phyloP scores from a whole-genome alignment of 2,329 filamentous ascomycete genomes.

The Xylaria digitata region DNA sequence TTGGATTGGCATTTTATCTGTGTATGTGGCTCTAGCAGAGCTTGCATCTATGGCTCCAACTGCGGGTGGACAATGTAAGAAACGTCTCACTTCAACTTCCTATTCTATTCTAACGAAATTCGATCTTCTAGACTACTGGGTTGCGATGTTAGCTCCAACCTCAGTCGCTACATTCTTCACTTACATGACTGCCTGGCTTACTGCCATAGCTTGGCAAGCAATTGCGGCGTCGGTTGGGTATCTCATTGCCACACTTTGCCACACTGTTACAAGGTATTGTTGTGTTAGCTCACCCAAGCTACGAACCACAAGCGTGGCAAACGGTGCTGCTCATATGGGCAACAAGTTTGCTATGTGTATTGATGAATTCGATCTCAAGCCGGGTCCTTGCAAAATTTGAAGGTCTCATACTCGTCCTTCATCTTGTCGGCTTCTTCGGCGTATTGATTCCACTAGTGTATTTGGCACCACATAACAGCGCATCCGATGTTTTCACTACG shows the following conservation, averaged over 20 bases:
- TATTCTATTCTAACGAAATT: neutral
- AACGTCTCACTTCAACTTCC: no score
- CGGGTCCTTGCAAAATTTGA: slow-evolving; percentile 35
- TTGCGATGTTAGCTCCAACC: slow-evolving; percentile 45
- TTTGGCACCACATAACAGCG: slow-evolving; percentile 32
- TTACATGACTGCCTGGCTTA: no score
- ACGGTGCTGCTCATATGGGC: slow-evolving; percentile 36
- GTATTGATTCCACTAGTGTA: slow-evolving; percentile 38
- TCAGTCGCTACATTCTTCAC: no score
- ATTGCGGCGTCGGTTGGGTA: no score
- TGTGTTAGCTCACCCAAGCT: slow-evolving; percentile 37
- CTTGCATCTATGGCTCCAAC: slow-evolving; percentile 43
- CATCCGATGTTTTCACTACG: slow-evolving; percentile 33
- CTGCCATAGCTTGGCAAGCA: no score
- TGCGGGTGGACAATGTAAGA: slow-evolving; percentile 34
- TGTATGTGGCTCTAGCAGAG: slow-evolving; percentile 49
- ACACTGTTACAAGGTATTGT: slow-evolving; percentile 41
- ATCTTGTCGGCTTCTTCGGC: slow-evolving; percentile 39
- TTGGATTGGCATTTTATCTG: slow-evolving; percentile 52
- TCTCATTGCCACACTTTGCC: no score
- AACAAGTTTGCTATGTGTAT: slow-evolving; percentile 34
- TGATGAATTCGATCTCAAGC: slow-evolving; percentile 37
- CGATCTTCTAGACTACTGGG: slow-evolving; percentile 42
- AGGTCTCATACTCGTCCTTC: slow-evolving; percentile 36
- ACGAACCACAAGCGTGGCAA: slow-evolving; percentile 33